These are phyloP conservation scores for Pleoardoris graminearum DNA, from an alignment of 2,329 filamentous ascomycete genomes.

Conservation along the genomic window DNA sequence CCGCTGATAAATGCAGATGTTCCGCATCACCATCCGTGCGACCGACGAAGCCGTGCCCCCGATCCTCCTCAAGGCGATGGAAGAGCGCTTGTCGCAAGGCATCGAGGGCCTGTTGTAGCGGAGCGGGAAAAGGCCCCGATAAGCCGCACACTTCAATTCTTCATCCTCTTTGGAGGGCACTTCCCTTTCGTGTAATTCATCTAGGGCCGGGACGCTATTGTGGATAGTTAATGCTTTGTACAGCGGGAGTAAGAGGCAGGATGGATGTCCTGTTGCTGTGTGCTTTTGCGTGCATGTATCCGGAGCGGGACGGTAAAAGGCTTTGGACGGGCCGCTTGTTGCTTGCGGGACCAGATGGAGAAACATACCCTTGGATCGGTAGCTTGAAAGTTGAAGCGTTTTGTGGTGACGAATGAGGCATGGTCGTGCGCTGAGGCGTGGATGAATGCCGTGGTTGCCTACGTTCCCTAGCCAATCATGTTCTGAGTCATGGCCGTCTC, in stretches of 20 bases:
- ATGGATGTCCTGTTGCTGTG: too few relatives aligned
- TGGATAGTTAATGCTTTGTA: not conserved
- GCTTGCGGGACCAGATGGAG: not conserved
- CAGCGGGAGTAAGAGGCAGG: constrained; percentile 1
- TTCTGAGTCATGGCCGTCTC: too few relatives aligned
- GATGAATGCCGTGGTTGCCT: too few relatives aligned
- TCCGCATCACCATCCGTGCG: constrained; percentile 88
- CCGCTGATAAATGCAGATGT: constrained; percentile 68
- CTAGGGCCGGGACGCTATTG: not conserved
- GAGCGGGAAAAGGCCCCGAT: not conserved
- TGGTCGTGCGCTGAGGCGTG: not conserved
- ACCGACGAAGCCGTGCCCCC: constrained; percentile 88
- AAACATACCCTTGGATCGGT: constrained; percentile 6
- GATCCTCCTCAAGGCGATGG: constrained; percentile 82
- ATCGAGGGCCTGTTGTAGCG: constrained; percentile 39
- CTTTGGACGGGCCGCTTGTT: not conserved
- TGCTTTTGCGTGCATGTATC: constrained; percentile 4
- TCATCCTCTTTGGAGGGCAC: not conserved
- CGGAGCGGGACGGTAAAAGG: not conserved
- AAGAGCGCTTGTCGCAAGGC: constrained; percentile 72
- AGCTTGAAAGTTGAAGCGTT: constrained; percentile 1
- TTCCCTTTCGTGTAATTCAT: constrained; percentile 3
- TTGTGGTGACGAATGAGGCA: not conserved
- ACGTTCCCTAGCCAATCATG: too few relatives aligned
- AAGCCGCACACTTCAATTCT: not conserved